Percentiles rank a stretch among this genome's conserved stretches.
phyloP scores from a whole-genome alignment of 2,329 filamentous ascomycete genomes.

The Elsinoe arachidis region DNA sequence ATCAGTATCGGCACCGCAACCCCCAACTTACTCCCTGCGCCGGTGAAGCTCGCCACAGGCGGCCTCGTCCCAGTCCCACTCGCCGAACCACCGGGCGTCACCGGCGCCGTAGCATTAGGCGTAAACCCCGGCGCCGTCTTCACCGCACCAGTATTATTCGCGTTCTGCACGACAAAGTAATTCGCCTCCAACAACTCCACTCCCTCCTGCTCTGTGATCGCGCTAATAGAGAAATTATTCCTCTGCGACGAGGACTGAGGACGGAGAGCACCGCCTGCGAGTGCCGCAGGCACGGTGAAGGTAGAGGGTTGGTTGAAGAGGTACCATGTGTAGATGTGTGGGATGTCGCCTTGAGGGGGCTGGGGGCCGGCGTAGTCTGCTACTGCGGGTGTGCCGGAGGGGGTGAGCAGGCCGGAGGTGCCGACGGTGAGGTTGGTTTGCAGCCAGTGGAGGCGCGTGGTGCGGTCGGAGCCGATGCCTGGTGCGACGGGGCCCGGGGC shows the following conservation, averaged over 20 bases:
- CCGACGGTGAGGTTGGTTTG: slow-evolving; percentile 21
- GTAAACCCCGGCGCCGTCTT: not conserved
- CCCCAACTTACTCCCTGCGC: not conserved
- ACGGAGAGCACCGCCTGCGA: slow-evolving; percentile 15
- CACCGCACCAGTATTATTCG: slow-evolving; percentile 1
- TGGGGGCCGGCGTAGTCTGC: slow-evolving; percentile 21
- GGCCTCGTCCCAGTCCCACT: not conserved
- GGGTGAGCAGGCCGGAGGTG: slow-evolving; percentile 14
- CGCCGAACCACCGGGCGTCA: not conserved
- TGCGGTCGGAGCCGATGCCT: slow-evolving; percentile 22
- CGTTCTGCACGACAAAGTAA: slow-evolving; percentile 21
- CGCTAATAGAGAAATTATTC: slow-evolving; percentile 21
- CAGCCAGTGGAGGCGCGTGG: slow-evolving; percentile 26
- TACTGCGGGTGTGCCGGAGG: slow-evolving; percentile 17
- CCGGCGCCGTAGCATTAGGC: not conserved
- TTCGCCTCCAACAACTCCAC: slow-evolving; percentile 23
- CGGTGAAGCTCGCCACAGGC: slow-evolving; percentile 8
- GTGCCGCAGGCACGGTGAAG: slow-evolving; percentile 18
- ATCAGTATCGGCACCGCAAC: slow-evolving; percentile 2
- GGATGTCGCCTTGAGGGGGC: slow-evolving; percentile 22
- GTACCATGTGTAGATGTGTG: slow-evolving; percentile 26
- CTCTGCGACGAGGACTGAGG: slow-evolving; percentile 15
- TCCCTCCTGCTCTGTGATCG: slow-evolving; percentile 18
- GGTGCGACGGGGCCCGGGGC: slow-evolving; percentile 14
- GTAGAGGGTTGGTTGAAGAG: slow-evolving; percentile 23